Base-by-base conservation (phyloP, 768 basidiomycete genomes). In the Rhizopogon roseolus region DNA sequence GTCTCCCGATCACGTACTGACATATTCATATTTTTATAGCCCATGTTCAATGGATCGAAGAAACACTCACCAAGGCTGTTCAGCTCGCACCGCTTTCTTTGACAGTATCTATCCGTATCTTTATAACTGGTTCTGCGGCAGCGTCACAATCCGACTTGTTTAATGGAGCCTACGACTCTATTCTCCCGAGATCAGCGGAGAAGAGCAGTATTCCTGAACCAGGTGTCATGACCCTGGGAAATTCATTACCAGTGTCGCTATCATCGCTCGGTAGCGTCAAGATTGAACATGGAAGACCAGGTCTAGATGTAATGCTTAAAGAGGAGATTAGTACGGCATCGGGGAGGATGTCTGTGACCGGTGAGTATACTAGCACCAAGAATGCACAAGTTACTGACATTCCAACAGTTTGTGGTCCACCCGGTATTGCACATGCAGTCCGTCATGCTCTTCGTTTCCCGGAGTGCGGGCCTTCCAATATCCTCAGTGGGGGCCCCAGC, bases 361-460 rank as follows among this genome's bases (percentile, higher is more conserved):
- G 81, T 80, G 52, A 7, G 74, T 67, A 2, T 8, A 13, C 37
- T 28, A 8, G 5, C 13, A 17, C 25, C 6, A 34, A 32, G 17
- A 28, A 36, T 53, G 39, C 9, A 29, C 17, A 6, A 13, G 8
- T 22, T 45, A 41, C 37, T 32, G 16, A 52, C 40, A 7, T 16
- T 14, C 27, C 16, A 37, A 9, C 14, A 83, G 81, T 81, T 0
- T 84, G 81, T 46, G 81, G 81, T 4, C 72, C 78, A 0, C 67
- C 67, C 19, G 64, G 66, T 4, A 55, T 82, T 8, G 65, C 73
- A 1, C 58, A 65, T 29, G 62, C 68, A 1, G 79, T 77, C 17
- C 71, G 76, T 5, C 51, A 57, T 0, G 75, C 75, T 1, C 50
- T 83, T 50, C 68, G 75, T 9, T 60, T 66, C 10, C 72, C 73